Conservation (phyloP, 805 yeast species). For the fission yeast (Schizosaccharomyces pombe) region DNA sequence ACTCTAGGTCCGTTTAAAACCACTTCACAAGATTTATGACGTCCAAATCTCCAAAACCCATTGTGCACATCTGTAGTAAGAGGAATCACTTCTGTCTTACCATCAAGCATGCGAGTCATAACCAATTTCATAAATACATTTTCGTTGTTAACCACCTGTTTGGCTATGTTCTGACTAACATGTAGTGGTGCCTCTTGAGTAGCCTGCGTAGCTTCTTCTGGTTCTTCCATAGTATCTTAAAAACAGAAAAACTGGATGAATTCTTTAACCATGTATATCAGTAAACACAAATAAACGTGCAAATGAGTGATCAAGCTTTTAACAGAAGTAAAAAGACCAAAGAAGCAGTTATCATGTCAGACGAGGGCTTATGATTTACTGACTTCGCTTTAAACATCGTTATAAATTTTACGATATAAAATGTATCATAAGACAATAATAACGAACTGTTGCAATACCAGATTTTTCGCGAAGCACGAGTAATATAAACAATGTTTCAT, state of each 20-base stretch:
- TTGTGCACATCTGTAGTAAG: not conserved
- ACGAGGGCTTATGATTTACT: too few relatives aligned
- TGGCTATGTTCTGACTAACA: not conserved
- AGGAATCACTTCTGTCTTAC: not conserved
- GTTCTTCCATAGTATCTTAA: not conserved
- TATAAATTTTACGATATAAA: too few relatives aligned
- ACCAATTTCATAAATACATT: not conserved
- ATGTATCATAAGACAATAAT: too few relatives aligned
- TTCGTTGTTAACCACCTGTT: not conserved
- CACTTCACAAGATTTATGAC: not conserved
- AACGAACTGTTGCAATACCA: too few relatives aligned
- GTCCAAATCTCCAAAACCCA: not conserved
- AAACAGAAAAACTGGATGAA: not conserved
- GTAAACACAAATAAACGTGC: not conserved
- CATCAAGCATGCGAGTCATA: not conserved
- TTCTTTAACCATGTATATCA: not conserved
- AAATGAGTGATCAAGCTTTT: too few relatives aligned
- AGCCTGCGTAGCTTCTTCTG: not conserved
- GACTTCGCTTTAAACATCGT: too few relatives aligned
- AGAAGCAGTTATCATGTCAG: too few relatives aligned
- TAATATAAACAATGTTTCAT: too few relatives aligned
- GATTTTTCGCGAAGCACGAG: too few relatives aligned
- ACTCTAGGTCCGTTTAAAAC: not conserved
- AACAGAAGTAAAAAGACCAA: too few relatives aligned
- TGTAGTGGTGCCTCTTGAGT: not conserved